Evolutionary conservation across 1,139 yeast genomes (phyloP), one percentile per base, ranked within the genome.

Genomic region (Candida sp.): DNA sequence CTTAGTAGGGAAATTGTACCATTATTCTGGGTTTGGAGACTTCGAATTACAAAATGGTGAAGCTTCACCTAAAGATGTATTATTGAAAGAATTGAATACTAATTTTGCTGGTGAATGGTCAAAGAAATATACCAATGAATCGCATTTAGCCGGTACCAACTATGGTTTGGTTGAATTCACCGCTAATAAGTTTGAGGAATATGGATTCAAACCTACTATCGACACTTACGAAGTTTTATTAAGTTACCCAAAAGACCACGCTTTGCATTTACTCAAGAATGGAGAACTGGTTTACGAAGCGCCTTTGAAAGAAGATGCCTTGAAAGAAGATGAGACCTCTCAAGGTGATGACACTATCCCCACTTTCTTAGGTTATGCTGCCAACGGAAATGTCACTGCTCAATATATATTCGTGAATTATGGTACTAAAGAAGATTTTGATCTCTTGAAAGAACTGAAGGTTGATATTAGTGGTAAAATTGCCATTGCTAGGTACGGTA

Each of bases 121-220:
- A 3, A 53, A 70, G 45, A 68, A 62, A 30, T 85, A 82, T 55
- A 81, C 89, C 4, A 56, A 73, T 11, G 79, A 75, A 41, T 78
- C 86, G 2, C 95, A 87, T 58, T 67, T 87, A 46, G 89, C 93
- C 1, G 96, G 95, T 7, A 77, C 83, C 34, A 83, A 82, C 55
- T 64, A 68, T 43, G 80, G 69, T 9, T 67, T 85, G 47, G 93
- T 81, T 15, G 70, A 84, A 42, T 87, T 84, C 77, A 85, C 95
- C 6, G 66, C 69, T 36, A 65, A 66, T 5, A 81, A 82, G 57
- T 83, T 84, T 54, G 73, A 70, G 44, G 85, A 83, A 50, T 84
- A 70, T 49, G 87, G 85, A 0, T 67, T 78, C 44, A 61, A 68
- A n/a, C 70, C 86, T 0, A 58, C 64, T 22, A 54, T 76, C n/a